phyloP scores from a whole-genome alignment of 2,329 filamentous ascomycete species.

The Hypoxylon sp. region DNA sequence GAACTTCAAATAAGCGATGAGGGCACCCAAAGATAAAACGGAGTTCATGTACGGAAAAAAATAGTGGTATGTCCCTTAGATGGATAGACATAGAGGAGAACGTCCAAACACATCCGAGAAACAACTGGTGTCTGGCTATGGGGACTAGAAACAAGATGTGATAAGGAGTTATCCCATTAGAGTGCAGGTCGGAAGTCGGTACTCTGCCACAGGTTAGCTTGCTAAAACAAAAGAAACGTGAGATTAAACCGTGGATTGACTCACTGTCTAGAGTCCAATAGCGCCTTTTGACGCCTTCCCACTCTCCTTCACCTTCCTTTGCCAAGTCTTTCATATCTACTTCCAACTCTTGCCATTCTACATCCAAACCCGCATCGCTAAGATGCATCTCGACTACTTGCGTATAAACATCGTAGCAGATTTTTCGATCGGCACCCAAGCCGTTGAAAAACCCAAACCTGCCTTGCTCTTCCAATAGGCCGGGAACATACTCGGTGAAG shows the following conservation, averaged over 20 bases:
- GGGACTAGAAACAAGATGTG: conserved; percentile 41
- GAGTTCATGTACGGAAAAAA: conserved; percentile 33
- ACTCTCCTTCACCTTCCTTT: conserved; percentile 79
- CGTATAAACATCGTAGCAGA: conserved; percentile 97
- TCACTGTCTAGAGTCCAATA: conserved; percentile 89
- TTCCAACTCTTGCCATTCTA: conserved; percentile 84
- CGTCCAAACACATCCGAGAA: conserved; percentile 43
- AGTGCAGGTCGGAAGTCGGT: conserved; percentile 80
- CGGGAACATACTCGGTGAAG: conserved; percentile 89
- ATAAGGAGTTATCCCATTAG: conserved; percentile 72
- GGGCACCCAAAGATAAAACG: conserved; percentile 26
- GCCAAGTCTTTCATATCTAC: conserved; percentile 78
- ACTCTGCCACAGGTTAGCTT: conserved; percentile 65
- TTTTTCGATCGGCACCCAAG: conserved; percentile 89
- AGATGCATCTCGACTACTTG: conserved; percentile 93
- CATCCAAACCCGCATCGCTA: conserved; percentile 88
- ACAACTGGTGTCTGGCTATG: conserved; percentile 36
- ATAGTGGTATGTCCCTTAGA: conserved; percentile 40
- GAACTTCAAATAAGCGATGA: conserved; percentile 65
- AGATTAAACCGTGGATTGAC: conserved; percentile 50
- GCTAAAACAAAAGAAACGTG: conserved; percentile 25
- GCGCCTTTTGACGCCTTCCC: conserved; percentile 87
- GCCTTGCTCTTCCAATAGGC: conserved; percentile 78
- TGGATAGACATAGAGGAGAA: conserved; percentile 48
- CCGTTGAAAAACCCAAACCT: conserved; percentile 92